Percentiles rank a stretch among this genome's conserved stretches.
These are phyloP conservation scores for Urtica urens DNA, from an alignment of 306 rosid genomes.

Conservation along the genomic window DNA sequence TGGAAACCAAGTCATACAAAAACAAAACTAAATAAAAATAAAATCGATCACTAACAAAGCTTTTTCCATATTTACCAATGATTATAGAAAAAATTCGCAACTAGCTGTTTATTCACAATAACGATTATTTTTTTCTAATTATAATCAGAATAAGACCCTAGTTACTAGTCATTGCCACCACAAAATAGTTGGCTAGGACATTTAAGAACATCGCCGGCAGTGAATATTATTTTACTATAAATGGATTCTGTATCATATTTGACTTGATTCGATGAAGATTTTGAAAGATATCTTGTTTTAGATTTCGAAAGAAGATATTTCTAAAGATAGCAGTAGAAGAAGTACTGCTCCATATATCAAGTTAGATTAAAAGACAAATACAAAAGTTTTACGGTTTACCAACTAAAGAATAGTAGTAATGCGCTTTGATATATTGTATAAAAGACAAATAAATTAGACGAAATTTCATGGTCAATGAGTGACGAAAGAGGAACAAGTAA, in stretches of 20 bases:
- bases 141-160: too few relatives aligned
- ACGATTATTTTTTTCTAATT: background rate
- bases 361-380: too few relatives aligned
- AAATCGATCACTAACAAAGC: background rate
- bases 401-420: background rate
- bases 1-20: conserved; percentile 12
- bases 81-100: background rate
- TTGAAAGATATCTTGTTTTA: too few relatives aligned
- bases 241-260: background rate
- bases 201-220: too few relatives aligned
- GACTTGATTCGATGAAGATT: too few relatives aligned
- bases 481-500: background rate
- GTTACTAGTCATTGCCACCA: too few relatives aligned
- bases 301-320: too few relatives aligned
- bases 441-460: background rate
- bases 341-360: too few relatives aligned
- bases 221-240: background rate
- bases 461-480: conserved; percentile 3
- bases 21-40: background rate
- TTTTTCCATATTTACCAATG: conserved; percentile 10
- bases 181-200: too few relatives aligned
- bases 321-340: too few relatives aligned
- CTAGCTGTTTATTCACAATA: too few relatives aligned
- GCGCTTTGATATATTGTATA: background rate
- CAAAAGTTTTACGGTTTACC: background rate